Base-by-base conservation (phyloP, 192 early-diverging fungal genomes). In the Pilobolus umbonatus region DNA sequence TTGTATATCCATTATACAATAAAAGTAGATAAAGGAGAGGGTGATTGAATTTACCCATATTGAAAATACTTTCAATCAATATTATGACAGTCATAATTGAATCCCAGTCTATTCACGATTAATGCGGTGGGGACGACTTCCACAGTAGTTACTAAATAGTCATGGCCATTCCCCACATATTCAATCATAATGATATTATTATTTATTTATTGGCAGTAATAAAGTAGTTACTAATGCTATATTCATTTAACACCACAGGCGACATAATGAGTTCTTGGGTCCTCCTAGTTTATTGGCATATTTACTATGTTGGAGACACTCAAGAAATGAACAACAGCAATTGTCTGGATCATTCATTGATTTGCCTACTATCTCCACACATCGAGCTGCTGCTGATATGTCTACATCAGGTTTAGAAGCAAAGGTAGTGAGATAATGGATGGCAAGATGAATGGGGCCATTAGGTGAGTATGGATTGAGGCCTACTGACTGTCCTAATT, bases 351-450 rank as follows among this genome's bases (percentile, higher is more conserved):
- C 65, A 21, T 49, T 47, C 54, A 53, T 35, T 4, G 10, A 26
- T 2, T 48, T 49, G 8, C 29, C 21, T 9, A 47, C 49, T 15
- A 60, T 51, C 28, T 60, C 51, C 9, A 70, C 43, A 9, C 44
- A 64, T 6, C 56, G 57, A 10, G 56, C 36, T 15, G 50, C 61
- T 8, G 48, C 49, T 17, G 57, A 56, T 4, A 64, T 53, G 36
- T 70, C 68, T 34, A 45, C 40, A 11, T 54, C 55, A 25, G 55
- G 46, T 3, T 70, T 38, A 11, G 22, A 22, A 28, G 38, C 62
- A 12, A 47, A 59, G 4, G 17, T 32, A 1, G 42, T 49, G 6
- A 64, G 36, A 55, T 64, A 63, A 44, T 64, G 38, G 8, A 50
- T 45, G 5, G 68, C 68, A 8, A 31, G 19, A 15, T 61, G 29